Evolutionary conservation across 371 early-diverging fungal species (phyloP).

Genomic region (Funneliformis caledonium): DNA sequence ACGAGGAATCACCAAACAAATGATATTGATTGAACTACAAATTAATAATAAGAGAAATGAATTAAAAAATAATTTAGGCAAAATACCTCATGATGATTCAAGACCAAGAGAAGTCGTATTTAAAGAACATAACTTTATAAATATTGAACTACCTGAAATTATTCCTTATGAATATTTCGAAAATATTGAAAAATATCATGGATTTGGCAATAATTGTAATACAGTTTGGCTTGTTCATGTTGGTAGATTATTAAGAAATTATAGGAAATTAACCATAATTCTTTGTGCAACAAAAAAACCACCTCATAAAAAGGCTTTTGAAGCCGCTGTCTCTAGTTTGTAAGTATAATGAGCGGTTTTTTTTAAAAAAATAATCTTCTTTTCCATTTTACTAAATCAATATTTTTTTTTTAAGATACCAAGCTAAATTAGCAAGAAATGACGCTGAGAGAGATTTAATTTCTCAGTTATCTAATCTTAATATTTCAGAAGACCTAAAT

Average conservation of each 20-base stretch:
- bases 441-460: no score
- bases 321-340: conserved; percentile 46
- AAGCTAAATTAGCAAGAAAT: no score
- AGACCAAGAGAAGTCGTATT: not conserved
- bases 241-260: not conserved
- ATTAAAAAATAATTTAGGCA: not conserved
- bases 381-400: not conserved
- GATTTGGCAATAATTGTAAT: conserved; percentile 30
- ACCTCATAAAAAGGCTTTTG: conserved; percentile 46
- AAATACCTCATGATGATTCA: not conserved
- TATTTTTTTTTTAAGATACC: not conserved
- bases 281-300: conserved; percentile 28
- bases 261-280: conserved; percentile 20
- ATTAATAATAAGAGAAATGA: not conserved
- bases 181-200: conserved; percentile 32
- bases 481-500: no score
- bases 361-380: not conserved
- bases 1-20: not conserved
- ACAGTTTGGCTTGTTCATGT: conserved; percentile 41
- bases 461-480: no score
- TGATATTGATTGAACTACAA: not conserved
- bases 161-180: conserved; percentile 36
- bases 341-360: conserved; percentile 25
- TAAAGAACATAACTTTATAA: not conserved
- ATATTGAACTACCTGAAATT: conserved; percentile 8